Evolutionary conservation across 495 filamentous ascomycete species (phyloP).

Genomic region (Trichoderma erinaceum): DNA sequence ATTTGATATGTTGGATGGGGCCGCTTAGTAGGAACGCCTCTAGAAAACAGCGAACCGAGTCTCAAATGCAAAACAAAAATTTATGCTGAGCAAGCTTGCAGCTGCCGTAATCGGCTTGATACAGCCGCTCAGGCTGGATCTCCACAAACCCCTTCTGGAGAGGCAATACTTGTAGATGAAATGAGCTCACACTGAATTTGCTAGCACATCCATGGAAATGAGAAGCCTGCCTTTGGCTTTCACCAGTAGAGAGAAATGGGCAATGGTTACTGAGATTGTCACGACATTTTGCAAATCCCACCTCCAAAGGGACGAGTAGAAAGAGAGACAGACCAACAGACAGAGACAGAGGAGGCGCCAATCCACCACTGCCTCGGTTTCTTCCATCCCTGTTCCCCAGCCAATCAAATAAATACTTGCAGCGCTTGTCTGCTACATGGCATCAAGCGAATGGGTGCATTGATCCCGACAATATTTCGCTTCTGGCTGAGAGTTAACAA

Average conservation of each 20-base stretch:
- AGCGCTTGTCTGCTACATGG: neutral
- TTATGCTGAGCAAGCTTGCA: neutral
- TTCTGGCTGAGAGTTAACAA: neutral
- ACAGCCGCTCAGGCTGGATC: neutral
- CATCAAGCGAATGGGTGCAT: neutral
- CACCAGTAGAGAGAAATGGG: neutral
- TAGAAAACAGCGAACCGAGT: neutral
- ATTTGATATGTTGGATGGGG: neutral
- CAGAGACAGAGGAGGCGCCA: neutral
- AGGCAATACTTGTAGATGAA: neutral
- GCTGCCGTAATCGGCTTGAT: neutral
- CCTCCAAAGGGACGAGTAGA: neutral
- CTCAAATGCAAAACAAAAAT: slow-evolving; percentile 15
- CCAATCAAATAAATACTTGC: neutral
- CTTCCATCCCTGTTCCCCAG: neutral
- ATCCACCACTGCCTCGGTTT: neutral
- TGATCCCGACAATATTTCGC: neutral
- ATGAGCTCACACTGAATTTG: neutral
- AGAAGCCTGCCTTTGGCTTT: neutral
- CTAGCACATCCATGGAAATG: neutral
- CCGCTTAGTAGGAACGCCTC: neutral
- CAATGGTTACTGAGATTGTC: too few species aligned
- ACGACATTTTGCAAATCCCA: neutral
- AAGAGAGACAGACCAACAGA: neutral
- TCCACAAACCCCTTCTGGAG: neutral